Evolutionary conservation across 768 basidiomycete species (phyloP), one percentile per base, ranked within the genome.

Genomic region (Mycena vulgaris): DNA sequence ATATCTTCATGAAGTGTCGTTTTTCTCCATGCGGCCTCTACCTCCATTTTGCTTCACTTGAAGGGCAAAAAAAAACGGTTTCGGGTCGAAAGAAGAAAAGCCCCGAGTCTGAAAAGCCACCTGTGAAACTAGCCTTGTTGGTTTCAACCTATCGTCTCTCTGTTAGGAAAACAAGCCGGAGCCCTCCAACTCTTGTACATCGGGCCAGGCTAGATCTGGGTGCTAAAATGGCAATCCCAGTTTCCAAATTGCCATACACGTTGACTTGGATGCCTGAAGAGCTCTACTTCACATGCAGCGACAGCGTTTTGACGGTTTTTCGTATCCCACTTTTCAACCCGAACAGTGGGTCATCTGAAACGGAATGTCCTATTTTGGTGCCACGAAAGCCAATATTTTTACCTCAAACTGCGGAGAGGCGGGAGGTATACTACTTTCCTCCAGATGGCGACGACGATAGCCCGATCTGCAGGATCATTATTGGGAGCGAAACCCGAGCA

Each of bases 41-140:
- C 57, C 23, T 80, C 10, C 77, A 80, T 52, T 63, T 79, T 28
- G 77, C 77, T 3, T 77, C 76, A 17, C 74, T 80, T 16, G 79
- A 80, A 64, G 77, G 61, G 6, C 75, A 75, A 53, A 31, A 53
- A 33, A 70, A 48, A 37, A 72, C 17, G n/a, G n/a, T n/a, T 33
- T 42, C 2, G 13, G 21, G 14, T n/a, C n/a, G n/a, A n/a, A 53
- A 42, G 33, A 33, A 55, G 45, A 61, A 61, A 35, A 28, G 37
- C n/a, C n/a, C n/a, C 42, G 39, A 31, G 17, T n/a, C 27, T 5
- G n/a, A 17, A 17, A 6, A 37, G 10, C 64, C 53, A 17, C 51
- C 58, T 1, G 23, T 78, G 16, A 58, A 75, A n/a, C 51, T 78
- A 13, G 72, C 75, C 11, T 31, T 78, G 2, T 63, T 77, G 9